Evolutionary conservation across 2,329 filamentous ascomycete genomes (phyloP), one percentile per base, ranked within the genome.

Genomic region (Sporothrix pseudoabietina): DNA sequence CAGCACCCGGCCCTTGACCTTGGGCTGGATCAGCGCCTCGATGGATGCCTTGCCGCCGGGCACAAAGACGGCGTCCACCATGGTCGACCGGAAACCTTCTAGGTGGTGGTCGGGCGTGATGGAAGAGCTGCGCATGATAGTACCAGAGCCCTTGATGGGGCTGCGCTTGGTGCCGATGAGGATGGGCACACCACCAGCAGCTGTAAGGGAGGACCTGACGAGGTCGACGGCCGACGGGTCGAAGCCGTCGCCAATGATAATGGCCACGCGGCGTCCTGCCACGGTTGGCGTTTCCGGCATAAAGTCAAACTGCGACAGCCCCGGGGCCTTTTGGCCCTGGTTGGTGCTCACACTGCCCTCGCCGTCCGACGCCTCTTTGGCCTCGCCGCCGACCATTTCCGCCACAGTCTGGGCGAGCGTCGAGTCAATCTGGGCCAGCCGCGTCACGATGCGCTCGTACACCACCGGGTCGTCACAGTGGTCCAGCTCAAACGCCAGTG

Each of bases 381-480:
- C 35, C 19, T 30, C 39, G n/a, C 35, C 35, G 35, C 61, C 61
- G n/a, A 65, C 61, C 61, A 65, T 65, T 8, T 65, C 61, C 35
- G 35, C 61, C 35, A 65, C 61, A 9, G 39, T 44, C 39, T 65
- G 61, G 39, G 61, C 35, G 0, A 96, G 87, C 0, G 83, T 84
- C 0, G 93, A 82, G 73, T 94, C 90, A 71, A 96, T 93, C 52
- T 94, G 91, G 0, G 88, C 85, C 0, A 96, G 84, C 1, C 92
- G 88, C 75, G 89, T 81, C 0, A 87, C 87, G 80, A 94, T 86
- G 39, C 91, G 87, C 75, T 91, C 87, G 80, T 94, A 95, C 0
- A 96, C 92, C 10, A 92, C 80, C 0, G 90, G 88, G 57, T 96
- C 93, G 30, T 95, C 92, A 79, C 93, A 96, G 80, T 95, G 92